A percentile compares a stretch with the other conserved stretches of the same genome.
Conservation (phyloP, 495 filamentous ascomycete species). For the Aeminium ludgeri region DNA sequence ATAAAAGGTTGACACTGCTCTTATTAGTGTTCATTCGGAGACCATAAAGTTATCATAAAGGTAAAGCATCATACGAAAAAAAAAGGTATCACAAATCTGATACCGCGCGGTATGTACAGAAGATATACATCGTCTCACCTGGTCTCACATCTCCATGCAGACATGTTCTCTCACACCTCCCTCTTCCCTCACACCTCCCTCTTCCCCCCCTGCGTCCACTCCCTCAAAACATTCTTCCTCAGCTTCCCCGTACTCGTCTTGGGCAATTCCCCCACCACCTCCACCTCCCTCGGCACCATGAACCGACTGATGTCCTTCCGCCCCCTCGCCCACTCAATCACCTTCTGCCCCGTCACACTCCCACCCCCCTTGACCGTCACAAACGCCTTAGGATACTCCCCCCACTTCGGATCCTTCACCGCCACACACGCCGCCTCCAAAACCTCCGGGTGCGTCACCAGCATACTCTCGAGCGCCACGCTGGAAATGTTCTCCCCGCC, state of each 20-base stretch:
- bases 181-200: too few species aligned
- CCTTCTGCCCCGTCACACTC: conserved; percentile 43
- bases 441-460: conserved; percentile 75
- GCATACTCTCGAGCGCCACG: conserved; percentile 78
- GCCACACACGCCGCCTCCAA: conserved; percentile 83
- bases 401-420: conserved; percentile 84
- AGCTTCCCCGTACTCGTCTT: conserved; percentile 97
- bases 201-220: conserved; percentile 71
- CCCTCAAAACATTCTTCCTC: conserved; percentile 81
- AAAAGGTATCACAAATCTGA: too few species aligned
- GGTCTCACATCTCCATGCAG: too few species aligned
- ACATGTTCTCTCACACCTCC: too few species aligned
- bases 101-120: too few species aligned
- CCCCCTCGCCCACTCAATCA: conserved; percentile 75
- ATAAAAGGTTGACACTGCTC: too few species aligned
- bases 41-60: too few species aligned
- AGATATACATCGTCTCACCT: too few species aligned
- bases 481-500: conserved; percentile 96
- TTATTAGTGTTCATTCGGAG: too few species aligned
- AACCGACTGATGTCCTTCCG: conserved; percentile 70
- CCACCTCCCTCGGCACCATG: conserved; percentile 90
- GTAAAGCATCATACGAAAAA: too few species aligned
- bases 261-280: conserved; percentile 71
- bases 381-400: conserved; percentile 87
- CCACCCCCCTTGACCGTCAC: conserved; percentile 56